Evolutionary conservation across 768 basidiomycete species (phyloP), one percentile per base, ranked within the genome.

Genomic region (Baorangia bicolor): DNA sequence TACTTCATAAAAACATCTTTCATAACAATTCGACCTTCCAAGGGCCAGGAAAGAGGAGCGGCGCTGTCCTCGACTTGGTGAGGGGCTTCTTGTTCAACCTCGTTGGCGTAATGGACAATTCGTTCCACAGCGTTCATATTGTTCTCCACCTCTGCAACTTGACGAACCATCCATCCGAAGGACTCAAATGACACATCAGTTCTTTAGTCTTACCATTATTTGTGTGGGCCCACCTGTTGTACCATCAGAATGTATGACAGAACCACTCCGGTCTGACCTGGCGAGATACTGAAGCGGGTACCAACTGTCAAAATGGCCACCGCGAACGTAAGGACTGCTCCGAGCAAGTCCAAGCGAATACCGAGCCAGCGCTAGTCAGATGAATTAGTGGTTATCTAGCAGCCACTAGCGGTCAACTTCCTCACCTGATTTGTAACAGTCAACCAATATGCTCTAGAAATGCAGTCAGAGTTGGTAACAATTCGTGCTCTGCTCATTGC

Each of bases 41-140:
- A 67, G 4, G 95, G 95, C 95, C 94, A 97, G 2, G 79, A 70
- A 3, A 78, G 56, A 0, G 83, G 70, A 0, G 86, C 87, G 60
- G 81, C 83, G 27, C 69, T 75, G 16, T 85, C 86, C 0, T 83
- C 77, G 18, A 88, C 70, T 38, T 85, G 78, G 62, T 89, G 83
- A 1, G 88, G 80, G 2, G 88, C 82, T 71, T 95, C 93, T 68
- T 94, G 88, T 67, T 94, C 92, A 18, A 97, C 76, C 28, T 84
- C 80, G 20, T 81, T 80, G 39, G 87, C 85, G 64, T 97, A 97
- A 67, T 93, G 82, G 4, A 92, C 74, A 18, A 98, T 78, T 25
- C 94, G 87, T 68, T 92, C 90, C 9, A 91, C 88, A n/a, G 85
- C 84, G 68, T 93, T 93, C 90, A 95, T 94, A 70, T 94, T 82